Base-by-base conservation (phyloP, 192 early-diverging fungal species). In the Helicostylum pulchrum region DNA sequence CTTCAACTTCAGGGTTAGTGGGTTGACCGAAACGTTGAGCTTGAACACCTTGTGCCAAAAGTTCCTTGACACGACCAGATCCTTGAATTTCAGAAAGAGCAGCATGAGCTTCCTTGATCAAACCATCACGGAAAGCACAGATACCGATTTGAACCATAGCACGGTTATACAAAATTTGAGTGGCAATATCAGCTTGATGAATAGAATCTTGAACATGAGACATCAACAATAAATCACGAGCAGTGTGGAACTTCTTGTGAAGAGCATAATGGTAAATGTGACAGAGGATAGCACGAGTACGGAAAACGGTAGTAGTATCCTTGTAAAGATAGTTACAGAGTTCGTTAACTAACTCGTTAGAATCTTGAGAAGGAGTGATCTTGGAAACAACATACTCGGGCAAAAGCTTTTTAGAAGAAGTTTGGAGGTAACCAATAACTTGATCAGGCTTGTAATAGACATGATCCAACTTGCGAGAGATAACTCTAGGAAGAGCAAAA, bases 251-350 rank as follows among this genome's bases (percentile, higher is more conserved):
- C 34, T 92, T 85, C 79, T 96, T 92, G 78, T 98, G 96, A 45
- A 99, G 87, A 6, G 97, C 97, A 72, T 94, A 92, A 79, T 96
- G 92, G 78, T 94, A 97, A 51, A 97, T 91, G 75, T 99, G 97
- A 82, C 92, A 94, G 63, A 99, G 85, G 80, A 98, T 93, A 36
- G 96, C 92, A 61, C 95, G 90, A 10, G 92, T 92, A 69, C 97
- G 92, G 74, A 91, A 80, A 26, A 91, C 78, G 49, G 94, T 87
- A 57, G 86, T 85, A 59, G 76, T 80, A 61, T 96, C 87, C 70
- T 90, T 86, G 81, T 99, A 98, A 61, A 97, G 80, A 70, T 84
- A 85, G n/a, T 87, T 83, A 81, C 95, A 96, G 63, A 97, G 88
- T 20, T 78, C 59, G 57, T 92, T 85, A 72, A 97, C 87, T 53